These are phyloP conservation scores for Ocimum tenuiflorum DNA, from an alignment of 257 asterid genomes.

Conservation along the genomic window DNA sequence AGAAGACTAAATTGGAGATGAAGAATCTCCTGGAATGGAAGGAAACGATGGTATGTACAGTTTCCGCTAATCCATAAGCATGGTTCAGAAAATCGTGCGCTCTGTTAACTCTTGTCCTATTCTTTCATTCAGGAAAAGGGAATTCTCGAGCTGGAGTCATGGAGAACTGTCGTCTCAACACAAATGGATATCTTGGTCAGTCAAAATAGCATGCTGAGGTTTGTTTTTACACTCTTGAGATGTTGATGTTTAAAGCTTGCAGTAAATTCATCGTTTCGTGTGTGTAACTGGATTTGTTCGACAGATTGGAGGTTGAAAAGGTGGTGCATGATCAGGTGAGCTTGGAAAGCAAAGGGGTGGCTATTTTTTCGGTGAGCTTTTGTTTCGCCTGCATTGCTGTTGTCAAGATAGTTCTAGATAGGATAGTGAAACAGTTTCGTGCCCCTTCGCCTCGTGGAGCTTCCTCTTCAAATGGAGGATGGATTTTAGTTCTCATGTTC, in stretches of 20 bases:
- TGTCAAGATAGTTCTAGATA: slow-evolving; percentile 34
- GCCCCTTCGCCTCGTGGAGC: slow-evolving; percentile 25
- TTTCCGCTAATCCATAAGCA: not conserved
- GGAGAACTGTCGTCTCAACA: slow-evolving; percentile 48
- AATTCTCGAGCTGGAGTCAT: slow-evolving; percentile 56
- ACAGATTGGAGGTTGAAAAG: slow-evolving; percentile 72
- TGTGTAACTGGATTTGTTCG: too few species aligned
- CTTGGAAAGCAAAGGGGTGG: slow-evolving; percentile 63
- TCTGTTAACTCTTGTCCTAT: slow-evolving; percentile 12
- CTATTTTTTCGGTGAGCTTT: slow-evolving; percentile 41
- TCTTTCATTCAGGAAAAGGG: slow-evolving; percentile 49
- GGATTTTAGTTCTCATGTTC: slow-evolving; percentile 58
- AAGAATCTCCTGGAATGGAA: slow-evolving; percentile 75
- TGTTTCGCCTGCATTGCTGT: slow-evolving; percentile 51
- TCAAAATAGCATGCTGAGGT: slow-evolving; percentile 78
- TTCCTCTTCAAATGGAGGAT: slow-evolving; percentile 41
- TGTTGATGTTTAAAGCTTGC: too few species aligned
- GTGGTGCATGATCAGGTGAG: slow-evolving; percentile 46
- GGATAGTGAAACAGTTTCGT: slow-evolving; percentile 25
- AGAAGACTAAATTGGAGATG: slow-evolving; percentile 64
- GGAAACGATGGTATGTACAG: slow-evolving; percentile 45
- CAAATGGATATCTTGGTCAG: slow-evolving; percentile 52
- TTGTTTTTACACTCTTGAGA: slow-evolving; percentile 21
- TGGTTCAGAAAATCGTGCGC: not conserved
- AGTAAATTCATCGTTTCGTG: too few species aligned